These are phyloP conservation scores for Leccinellum rugosiceps DNA, from an alignment of 768 basidiomycete species.

Conservation along the genomic window DNA sequence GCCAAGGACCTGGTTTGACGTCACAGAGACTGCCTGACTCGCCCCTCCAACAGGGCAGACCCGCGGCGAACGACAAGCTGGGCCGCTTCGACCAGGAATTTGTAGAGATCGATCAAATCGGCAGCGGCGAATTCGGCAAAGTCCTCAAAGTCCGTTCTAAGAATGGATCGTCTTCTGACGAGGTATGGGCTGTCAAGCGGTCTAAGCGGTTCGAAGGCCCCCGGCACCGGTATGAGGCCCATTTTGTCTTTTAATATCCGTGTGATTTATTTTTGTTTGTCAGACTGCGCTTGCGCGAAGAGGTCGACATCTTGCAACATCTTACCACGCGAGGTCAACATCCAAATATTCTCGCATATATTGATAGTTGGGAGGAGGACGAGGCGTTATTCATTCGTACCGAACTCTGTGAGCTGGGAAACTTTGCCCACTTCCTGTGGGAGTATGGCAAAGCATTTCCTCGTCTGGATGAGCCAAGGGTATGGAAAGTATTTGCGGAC, in stretches of 20 bases:
- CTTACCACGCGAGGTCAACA: constrained; percentile 51
- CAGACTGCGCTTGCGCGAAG: constrained; percentile 86
- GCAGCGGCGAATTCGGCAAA: constrained; percentile 90
- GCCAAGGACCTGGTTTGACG: constrained; percentile 24
- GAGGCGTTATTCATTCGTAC: constrained; percentile 89
- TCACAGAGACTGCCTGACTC: constrained; percentile 26
- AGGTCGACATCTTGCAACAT: constrained; percentile 87
- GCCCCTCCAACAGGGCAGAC: constrained; percentile 20
- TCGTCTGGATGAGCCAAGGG: constrained; percentile 82
- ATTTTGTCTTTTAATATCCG: constrained; percentile 10
- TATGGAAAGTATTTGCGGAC: constrained; percentile 95
- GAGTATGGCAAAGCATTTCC: constrained; percentile 86
- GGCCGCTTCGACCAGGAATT: constrained; percentile 82
- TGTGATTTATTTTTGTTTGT: constrained; percentile 16
- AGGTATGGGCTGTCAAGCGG: constrained; percentile 87
- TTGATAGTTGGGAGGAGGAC: constrained; percentile 96
- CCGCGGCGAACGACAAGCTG: constrained; percentile 46
- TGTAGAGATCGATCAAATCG: constrained; percentile 74
- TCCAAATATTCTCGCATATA: constrained; percentile 81
- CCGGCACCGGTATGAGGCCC: constrained; percentile 72
- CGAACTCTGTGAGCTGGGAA: constrained; percentile 91
- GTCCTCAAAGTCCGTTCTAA: constrained; percentile 83
- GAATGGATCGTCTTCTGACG: constrained; percentile 42
- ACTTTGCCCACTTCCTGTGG: constrained; percentile 86
- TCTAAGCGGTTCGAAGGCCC: constrained; percentile 90